Evolutionary conservation across 306 rosid genomes (phyloP).

Genomic region (Sicyos baderoa): DNA sequence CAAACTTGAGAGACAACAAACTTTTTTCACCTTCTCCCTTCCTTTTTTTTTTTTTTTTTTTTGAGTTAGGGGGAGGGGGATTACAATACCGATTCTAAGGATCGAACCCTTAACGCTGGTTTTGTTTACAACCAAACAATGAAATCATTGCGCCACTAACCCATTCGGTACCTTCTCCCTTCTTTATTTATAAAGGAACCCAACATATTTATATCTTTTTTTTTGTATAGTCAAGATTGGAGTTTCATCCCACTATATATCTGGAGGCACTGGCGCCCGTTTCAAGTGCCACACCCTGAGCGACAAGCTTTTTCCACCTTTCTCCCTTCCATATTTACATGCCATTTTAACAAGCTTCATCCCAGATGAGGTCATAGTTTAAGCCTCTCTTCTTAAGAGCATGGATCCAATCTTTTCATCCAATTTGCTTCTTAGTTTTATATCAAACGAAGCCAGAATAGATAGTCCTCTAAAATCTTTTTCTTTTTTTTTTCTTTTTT

Average conservation of each 20-base stretch:
- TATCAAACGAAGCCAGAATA: conserved; percentile 10
- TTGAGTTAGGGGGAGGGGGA: too few species aligned
- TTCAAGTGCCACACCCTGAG: too few species aligned
- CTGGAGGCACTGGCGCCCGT: too few species aligned
- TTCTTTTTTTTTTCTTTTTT: background rate
- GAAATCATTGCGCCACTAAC: too few species aligned
- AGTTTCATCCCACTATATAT: too few species aligned
- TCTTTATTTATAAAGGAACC: background rate
- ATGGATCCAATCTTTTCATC: background rate
- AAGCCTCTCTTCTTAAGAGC: conserved; percentile 1
- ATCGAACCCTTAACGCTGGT: too few species aligned
- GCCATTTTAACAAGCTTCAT: background rate
- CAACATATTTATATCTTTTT: conserved; percentile 5
- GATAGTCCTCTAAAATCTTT: too few species aligned
- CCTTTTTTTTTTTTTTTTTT: background rate
- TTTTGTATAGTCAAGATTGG: background rate
- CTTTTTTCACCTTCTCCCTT: background rate
- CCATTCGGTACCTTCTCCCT: too few species aligned
- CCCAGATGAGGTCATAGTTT: background rate
- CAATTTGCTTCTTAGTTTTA: conserved; percentile 1
- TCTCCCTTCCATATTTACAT: conserved; percentile 9
- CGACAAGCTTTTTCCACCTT: background rate
- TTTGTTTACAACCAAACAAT: too few species aligned
- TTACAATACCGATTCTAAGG: too few species aligned
- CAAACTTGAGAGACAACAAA: background rate